Evolutionary conservation across 1,284 basidiomycete genomes (phyloP), one percentile per base, ranked within the genome.

Genomic region (Rhodotorula sp.): DNA sequence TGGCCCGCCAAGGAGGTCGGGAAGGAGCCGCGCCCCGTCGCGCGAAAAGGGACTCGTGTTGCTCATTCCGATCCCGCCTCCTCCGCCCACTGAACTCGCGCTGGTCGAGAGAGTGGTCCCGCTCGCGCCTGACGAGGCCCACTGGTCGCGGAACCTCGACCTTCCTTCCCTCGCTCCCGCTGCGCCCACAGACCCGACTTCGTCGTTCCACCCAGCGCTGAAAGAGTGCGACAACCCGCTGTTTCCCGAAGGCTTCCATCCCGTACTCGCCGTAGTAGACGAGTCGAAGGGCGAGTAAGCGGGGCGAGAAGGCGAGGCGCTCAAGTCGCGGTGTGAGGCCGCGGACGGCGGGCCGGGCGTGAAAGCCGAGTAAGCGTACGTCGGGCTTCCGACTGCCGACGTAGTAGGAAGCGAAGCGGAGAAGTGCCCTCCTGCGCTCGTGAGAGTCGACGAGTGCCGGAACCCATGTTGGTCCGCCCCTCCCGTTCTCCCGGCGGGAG

Each of bases 1-100:
- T 6, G 40, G 40, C 8, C 40, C 20, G 22, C 46, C 57, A 6
- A 28, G 54, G 1, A 52, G n/a, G 22, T 68, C 67, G 51, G 55
- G 52, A 7, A 72, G 67, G n/a, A 67, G 57, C 22, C 71, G 65
- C 34, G 66, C 60, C 0, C 70, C 67, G 57, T 75, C 76, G 28
- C 77, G 65, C 13, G 73, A 70, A 65, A 78, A 78, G 28, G 77
- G 77, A 34, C 75, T 76, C 76, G 76, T 77, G 63, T 78, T 78
- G 40, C 68, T 71, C 46, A 76, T 65, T 24, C 72, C 77, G 57
- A 78, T 78, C 0, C 77, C 76, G 46, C 64, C 56, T 5, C 40
- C 40, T 11, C 68, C 30, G 2, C 50, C 48, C 24, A 62, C 13
- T 13, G 62, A 54, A 24, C 54, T 64, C 34, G 52, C 62, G 44